Evolutionary conservation across 2,329 filamentous ascomycete genomes (phyloP).

Genomic region (Penicillium aurantiogriseum): DNA sequence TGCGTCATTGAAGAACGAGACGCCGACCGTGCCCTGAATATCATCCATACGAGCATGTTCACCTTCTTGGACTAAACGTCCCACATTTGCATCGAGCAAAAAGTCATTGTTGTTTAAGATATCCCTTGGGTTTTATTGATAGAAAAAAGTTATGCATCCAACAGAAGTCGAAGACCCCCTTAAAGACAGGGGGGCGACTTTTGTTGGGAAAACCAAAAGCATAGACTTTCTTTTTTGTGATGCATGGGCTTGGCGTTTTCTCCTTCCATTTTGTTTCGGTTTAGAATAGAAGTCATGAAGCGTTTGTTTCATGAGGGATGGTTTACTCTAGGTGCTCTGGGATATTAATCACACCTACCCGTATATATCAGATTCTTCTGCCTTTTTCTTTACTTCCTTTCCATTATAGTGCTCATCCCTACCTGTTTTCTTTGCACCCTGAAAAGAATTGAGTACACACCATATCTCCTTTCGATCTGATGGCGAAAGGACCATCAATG

Average conservation of each 20-base stretch:
- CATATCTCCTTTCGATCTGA: background rate
- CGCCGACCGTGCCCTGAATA: slow-evolving; percentile 89
- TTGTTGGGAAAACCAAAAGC: slow-evolving; percentile 8
- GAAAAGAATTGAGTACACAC: background rate
- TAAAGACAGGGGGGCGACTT: background rate
- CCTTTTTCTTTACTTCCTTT: background rate
- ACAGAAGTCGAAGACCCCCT: background rate
- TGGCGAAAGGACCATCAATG: background rate
- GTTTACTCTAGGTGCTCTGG: background rate
- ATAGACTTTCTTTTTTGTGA: slow-evolving; percentile 12
- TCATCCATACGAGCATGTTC: slow-evolving; percentile 94
- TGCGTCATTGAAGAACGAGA: slow-evolving; percentile 93
- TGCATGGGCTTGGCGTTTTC: slow-evolving; percentile 27
- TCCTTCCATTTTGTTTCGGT: background rate
- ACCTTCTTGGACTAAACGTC: slow-evolving; percentile 75
- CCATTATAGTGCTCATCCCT: background rate
- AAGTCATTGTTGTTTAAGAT: slow-evolving; percentile 27
- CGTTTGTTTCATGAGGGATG: slow-evolving; percentile 3
- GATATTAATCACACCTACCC: background rate
- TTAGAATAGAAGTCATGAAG: slow-evolving; percentile 15
- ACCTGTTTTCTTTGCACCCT: background rate
- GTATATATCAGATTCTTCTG: background rate
- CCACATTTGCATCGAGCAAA: slow-evolving; percentile 7
- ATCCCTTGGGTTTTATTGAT: slow-evolving; percentile 22
- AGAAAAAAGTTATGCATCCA: slow-evolving; percentile 23